These are phyloP conservation scores for Jasminum sambac DNA, from an alignment of 257 asterid species.

Conservation along the genomic window DNA sequence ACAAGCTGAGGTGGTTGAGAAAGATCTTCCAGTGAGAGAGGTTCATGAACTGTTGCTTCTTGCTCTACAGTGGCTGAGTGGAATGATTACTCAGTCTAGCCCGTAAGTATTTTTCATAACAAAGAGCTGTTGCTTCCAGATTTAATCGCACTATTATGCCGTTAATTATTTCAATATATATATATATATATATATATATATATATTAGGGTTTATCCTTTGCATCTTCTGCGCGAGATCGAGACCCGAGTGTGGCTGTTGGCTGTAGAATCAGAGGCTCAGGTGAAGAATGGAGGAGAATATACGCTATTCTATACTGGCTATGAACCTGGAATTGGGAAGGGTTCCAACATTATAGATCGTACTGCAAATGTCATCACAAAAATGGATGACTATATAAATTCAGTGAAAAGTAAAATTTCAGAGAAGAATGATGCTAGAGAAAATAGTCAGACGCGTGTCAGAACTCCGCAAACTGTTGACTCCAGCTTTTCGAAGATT, in stretches of 20 bases:
- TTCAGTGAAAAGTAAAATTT: conserved; percentile 44
- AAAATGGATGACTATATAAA: conserved; percentile 81
- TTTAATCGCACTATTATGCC: conserved; percentile 21
- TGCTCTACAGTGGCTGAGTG: conserved; percentile 95
- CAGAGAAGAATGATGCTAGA: conserved; percentile 62
- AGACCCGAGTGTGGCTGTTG: conserved; percentile 97
- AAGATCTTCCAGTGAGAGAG: conserved; percentile 86
- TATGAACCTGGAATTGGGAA: conserved; percentile 67
- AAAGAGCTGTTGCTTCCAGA: conserved; percentile 20
- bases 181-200: conserved; percentile 21
- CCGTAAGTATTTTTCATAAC: conserved; percentile 55
- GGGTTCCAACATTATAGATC: conserved; percentile 74
- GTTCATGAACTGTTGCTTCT: conserved; percentile 88
- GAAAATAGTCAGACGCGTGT: conserved; percentile 62
- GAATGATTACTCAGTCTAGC: conserved; percentile 72
- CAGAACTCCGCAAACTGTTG: conserved; percentile 51
- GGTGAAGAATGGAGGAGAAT: conserved; percentile 76
- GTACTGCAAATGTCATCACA: conserved; percentile 63
- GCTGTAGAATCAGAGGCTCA: conserved; percentile 96
- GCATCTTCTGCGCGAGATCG: conserved; percentile 90
- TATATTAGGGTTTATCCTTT: conserved; percentile 75
- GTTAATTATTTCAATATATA: conserved; percentile 18
- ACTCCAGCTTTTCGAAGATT: conserved; percentile 51
- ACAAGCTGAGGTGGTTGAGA: conserved; percentile 86
- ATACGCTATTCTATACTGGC: conserved; percentile 38